Base-by-base conservation (phyloP, 768 basidiomycete genomes). In the Tylopilus balloui region DNA sequence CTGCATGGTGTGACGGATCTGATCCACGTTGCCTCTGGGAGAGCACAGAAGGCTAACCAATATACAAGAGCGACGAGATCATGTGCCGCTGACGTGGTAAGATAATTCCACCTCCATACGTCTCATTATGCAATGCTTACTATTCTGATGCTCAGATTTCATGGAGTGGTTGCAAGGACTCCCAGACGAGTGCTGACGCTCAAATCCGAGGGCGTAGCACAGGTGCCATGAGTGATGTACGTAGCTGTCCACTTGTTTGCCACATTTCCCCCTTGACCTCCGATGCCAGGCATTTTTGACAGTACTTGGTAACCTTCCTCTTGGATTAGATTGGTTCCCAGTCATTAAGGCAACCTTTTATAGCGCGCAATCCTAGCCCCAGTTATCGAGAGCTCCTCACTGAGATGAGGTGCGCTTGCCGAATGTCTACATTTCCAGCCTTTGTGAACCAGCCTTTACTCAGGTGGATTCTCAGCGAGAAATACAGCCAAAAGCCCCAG, bases 121-220 rank as follows among this genome's bases (percentile, higher is more conserved):
- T 10, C 36, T 36, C 20, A 10, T n/a, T 20, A 10, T 35, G 2
- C 14, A 31, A 15, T 24, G 13, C 34, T 49, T 23, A 43, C 21
- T 20, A 19, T 38, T 14, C 15, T 23, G 6, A 42, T 31, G 34
- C 47, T 1, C 14, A 89, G 87, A 85, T 89, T n/a, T 84, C 83
- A n/a, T 89, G 82, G 78, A 86, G 84, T 61, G 88, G 86, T 23
- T 88, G 87, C 65, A 86, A 85, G 54, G 88, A 89, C 62, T 74
- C 80, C 14, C 86, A 89, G 64, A 89, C 86, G n/a, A 88, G 86
- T 56, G 87, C 87, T 15, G 88, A 90, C 59, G 79, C 86, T 4
- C 69, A 73, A 35, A 83, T 88, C 61, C 71, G 75, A 11, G 86
- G 85, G 4, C 66, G 75, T 25, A 84, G 79, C 8, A 83, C 83